phyloP scores from a whole-genome alignment of 176 grass and related monocot species.

The Ampelocalamus luodianensis region DNA sequence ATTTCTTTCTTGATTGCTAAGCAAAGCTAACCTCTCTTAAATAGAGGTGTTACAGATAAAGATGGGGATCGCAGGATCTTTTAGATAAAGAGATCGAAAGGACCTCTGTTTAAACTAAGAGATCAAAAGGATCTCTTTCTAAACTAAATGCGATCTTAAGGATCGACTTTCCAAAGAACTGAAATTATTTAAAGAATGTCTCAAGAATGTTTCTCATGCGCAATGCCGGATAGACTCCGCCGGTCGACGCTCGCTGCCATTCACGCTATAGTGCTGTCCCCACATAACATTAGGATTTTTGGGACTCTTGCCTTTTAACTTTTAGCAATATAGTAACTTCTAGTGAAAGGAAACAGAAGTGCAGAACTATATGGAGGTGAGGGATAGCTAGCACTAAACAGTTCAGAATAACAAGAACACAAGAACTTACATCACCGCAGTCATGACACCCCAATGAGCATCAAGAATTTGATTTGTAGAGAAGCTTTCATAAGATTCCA shows the following conservation, averaged over 20 bases:
- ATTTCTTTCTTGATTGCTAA: too few relatives aligned
- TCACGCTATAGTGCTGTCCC: too few relatives aligned
- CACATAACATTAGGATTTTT: not conserved
- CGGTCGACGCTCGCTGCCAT: fast-evolving
- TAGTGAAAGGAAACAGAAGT: not conserved
- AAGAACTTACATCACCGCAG: slow-evolving; percentile 61
- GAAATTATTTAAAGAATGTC: too few relatives aligned
- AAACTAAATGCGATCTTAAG: too few relatives aligned
- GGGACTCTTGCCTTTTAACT: slow-evolving; percentile 2
- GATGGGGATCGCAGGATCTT: too few relatives aligned
- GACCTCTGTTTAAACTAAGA: too few relatives aligned
- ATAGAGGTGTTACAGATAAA: too few relatives aligned
- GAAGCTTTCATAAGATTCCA: slow-evolving; percentile 68
- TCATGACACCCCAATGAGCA: slow-evolving; percentile 81
- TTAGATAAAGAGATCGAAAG: too few relatives aligned
- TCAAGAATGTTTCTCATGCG: too few relatives aligned
- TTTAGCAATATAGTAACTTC: not conserved
- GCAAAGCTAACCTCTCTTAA: too few relatives aligned
- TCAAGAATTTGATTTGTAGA: slow-evolving; percentile 72
- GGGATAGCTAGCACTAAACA: not conserved
- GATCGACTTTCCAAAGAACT: too few relatives aligned
- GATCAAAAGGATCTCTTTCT: too few relatives aligned
- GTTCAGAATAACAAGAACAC: slow-evolving; percentile 23
- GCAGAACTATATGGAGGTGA: slow-evolving; percentile 9
- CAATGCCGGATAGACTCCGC: fast-evolving